phyloP scores from a whole-genome alignment of 2,329 filamentous ascomycete species.

The Cordyceps javanica region DNA sequence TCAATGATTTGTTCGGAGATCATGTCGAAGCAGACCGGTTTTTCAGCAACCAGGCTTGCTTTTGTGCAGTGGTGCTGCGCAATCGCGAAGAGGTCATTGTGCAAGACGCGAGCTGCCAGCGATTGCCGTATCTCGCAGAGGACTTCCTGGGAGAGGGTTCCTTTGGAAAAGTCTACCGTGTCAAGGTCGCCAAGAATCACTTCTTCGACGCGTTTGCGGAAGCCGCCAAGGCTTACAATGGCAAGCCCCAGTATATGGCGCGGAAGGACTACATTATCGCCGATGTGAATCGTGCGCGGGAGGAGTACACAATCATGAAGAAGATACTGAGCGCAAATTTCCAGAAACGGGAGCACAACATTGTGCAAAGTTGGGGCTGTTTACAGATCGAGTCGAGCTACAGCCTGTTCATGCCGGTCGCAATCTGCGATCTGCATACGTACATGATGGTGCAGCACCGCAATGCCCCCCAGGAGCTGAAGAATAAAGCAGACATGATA shows the following conservation, averaged over 20 bases:
- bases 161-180: slow-evolving; percentile 26
- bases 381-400: slow-evolving; percentile 28
- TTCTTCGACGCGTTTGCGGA: slow-evolving; percentile 17
- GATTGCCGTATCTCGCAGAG: slow-evolving; percentile 30
- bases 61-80: slow-evolving; percentile 20
- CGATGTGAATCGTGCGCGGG: slow-evolving; percentile 18
- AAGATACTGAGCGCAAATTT: slow-evolving; percentile 23
- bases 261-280: slow-evolving; percentile 31
- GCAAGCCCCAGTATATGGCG: slow-evolving; percentile 22
- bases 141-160: slow-evolving; percentile 24
- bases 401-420: slow-evolving; percentile 35
- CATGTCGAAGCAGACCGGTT: slow-evolving; percentile 22
- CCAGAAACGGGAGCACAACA: slow-evolving; percentile 26
- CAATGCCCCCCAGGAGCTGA: slow-evolving; percentile 14
- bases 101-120: slow-evolving; percentile 17
- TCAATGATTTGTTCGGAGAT: slow-evolving; percentile 19
- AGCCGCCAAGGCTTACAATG: slow-evolving; percentile 15
- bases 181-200: slow-evolving; percentile 29
- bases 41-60: slow-evolving; percentile 25
- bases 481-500: slow-evolving; percentile 23
- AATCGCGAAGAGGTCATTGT: slow-evolving; percentile 19
- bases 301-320: slow-evolving; percentile 28
- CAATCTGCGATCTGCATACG: slow-evolving; percentile 29
- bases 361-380: slow-evolving; percentile 30
- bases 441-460: slow-evolving; percentile 26